Evolutionary conservation across 176 grass and related monocot genomes (phyloP), one percentile per base, ranked within the genome.

Genomic region (Triticum monococcum): DNA sequence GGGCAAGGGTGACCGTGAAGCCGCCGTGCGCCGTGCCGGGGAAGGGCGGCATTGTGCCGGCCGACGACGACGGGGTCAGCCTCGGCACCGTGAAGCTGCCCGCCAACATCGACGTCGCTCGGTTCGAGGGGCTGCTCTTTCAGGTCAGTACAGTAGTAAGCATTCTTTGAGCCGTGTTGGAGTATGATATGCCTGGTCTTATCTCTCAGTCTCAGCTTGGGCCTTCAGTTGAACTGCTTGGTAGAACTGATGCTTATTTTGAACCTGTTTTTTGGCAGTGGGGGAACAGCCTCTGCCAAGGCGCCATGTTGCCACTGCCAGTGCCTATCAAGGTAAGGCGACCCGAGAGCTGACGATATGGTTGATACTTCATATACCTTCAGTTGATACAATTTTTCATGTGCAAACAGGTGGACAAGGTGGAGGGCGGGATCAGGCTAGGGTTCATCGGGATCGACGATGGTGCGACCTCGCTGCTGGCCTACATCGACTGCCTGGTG

Each of bases 221-320:
- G 20, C 68, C 9, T 70, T 70, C 36, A 11, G 18, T 4, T 10
- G 4, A 71, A 71, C 2, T 70, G 33, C 5, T 11, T 12, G 11
- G 46, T 50, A 17, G 50, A 54, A 7, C 50, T 54, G 50, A 54
- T 54, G 16, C 7, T 54, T 54, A 17, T 6, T 0, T 17, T 17
- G 48, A 17, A 52, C 48, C 48, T 52, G 48, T 5, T 9, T 91
- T 87, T n/a, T 87, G 64, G 28, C 90, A 99, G 92, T 94, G 97
- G 94, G 97, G 79, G 14, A 99, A 99, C 81, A 99, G 97, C 36
- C 94, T 99, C 48, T 96, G 90, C 87, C 97, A 99, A 87, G 97
- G 97, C 33, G 93, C 97, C 12, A 99, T 86, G 85, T 60, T 99
- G 75, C 97, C 97, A 5, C 89, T 96, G 62, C 97, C 94, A 11